Evolutionary conservation across 1,284 basidiomycete species (phyloP), one percentile per base, ranked within the genome.

Genomic region (Boletus semigastroideus): DNA sequence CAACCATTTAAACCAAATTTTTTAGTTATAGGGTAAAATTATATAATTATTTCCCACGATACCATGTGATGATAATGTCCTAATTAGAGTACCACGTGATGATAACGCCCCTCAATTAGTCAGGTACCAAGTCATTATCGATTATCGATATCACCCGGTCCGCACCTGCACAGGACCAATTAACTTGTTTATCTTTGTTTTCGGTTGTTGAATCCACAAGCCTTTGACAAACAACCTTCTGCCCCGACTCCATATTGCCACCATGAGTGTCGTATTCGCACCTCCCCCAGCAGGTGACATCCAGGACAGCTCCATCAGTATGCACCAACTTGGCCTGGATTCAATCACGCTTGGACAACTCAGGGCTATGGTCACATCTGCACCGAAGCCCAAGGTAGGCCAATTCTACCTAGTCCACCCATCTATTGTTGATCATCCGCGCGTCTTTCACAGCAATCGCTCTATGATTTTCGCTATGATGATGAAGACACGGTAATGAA

Each of bases 401-500:
- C 48, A 36, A 44, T 40, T 46, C 34, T 52, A 49, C 52, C 45
- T 59, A 48, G 17, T 49, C 46, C 42, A 48, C n/a, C 33, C 44
- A 42, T 45, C 51, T 31, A 28, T 53, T 55, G 55, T 52, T 61
- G 44, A 61, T 46, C 37, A 37, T 14, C 25, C 42, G 40, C 49
- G 64, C 48, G 19, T 42, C 27, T 48, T 63, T 59, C 61, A 63
- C 74, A 92, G 90, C 84, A 90, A 83, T 86, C 83, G 31, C 84
- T 83, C 62, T 95, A 90, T 69, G 92, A 94, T 74, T 95, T 91
- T 71, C 83, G 86, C 55, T 96, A 96, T 68, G 91, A 94, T 60
- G 96, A 99, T 68, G 92, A 96, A 63, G 94, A 98, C 71, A 92
- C 90, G 16, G 84, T 98, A 41, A 87, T 95, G 78, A 91, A 92